These are phyloP conservation scores for Fraxinus baroniana DNA, from an alignment of 305 asterid species.

Conservation along the genomic window DNA sequence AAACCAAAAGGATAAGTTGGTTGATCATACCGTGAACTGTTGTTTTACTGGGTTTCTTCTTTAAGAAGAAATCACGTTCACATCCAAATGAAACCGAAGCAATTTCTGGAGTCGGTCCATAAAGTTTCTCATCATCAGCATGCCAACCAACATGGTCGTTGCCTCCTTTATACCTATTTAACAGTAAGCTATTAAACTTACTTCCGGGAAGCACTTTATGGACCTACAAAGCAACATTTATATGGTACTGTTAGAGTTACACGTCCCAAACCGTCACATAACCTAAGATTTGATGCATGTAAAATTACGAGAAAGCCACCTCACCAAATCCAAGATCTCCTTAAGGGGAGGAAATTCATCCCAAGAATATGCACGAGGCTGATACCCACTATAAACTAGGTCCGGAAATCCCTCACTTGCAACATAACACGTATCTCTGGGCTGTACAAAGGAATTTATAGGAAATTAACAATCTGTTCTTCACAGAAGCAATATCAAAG, in stretches of 20 bases:
- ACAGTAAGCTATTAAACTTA: constrained; percentile 80
- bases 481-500: neutral
- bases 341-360: constrained; percentile 82
- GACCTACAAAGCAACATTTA: constrained; percentile 49
- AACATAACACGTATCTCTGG: constrained; percentile 81
- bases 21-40: constrained; percentile 33
- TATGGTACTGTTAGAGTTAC: neutral
- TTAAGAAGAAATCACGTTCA: constrained; percentile 82
- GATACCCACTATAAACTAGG: constrained; percentile 75
- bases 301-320: constrained; percentile 18
- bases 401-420: constrained; percentile 70
- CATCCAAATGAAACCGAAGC: constrained; percentile 94
- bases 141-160: constrained; percentile 96
- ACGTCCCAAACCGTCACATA: constrained; percentile 11
- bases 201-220: constrained; percentile 80
- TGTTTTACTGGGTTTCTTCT: constrained; percentile 59
- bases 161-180: constrained; percentile 87
- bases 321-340: constrained; percentile 69
- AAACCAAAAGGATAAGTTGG: neutral
- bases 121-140: constrained; percentile 94
- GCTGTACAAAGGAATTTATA: constrained; percentile 41
- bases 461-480: neutral
- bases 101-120: constrained; percentile 86
- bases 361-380: constrained; percentile 84
- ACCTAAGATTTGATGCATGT: neutral